Evolutionary conservation across 257 asterid genomes (phyloP).

Genomic region (Perilla frutescens): DNA sequence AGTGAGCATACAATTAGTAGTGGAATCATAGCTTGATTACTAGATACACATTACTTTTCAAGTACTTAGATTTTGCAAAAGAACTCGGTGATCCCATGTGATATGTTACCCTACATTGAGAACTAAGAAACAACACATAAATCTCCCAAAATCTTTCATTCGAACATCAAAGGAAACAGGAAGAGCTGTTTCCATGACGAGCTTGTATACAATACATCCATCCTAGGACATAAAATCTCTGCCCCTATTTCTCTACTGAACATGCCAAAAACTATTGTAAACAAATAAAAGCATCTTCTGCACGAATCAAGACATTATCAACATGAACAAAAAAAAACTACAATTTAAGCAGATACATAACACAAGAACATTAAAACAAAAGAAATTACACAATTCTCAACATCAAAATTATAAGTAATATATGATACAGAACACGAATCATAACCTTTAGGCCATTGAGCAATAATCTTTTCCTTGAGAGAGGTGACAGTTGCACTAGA

Average conservation of each 20-base stretch:
- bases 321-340: not conserved
- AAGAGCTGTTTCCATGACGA: not conserved
- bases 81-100: not conserved
- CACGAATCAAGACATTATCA: not conserved
- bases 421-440: constrained; percentile 3
- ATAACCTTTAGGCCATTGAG: constrained; percentile 93
- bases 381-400: not conserved
- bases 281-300: not conserved
- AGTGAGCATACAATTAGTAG: not conserved
- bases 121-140: not conserved
- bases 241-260: not conserved
- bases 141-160: not conserved
- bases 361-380: constrained; percentile 17
- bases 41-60: not conserved
- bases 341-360: not conserved
- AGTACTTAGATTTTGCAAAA: not conserved
- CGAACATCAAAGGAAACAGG: constrained; percentile 9
- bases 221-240: not conserved
- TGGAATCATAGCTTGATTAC: not conserved
- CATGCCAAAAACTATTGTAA: not conserved
- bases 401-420: not conserved
- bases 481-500: constrained; percentile 70
- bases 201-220: not conserved
- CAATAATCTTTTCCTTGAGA: constrained; percentile 87
- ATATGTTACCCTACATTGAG: not conserved